These are phyloP conservation scores for Alloascoidea africana DNA, from an alignment of 805 yeast species.

Conservation along the genomic window DNA sequence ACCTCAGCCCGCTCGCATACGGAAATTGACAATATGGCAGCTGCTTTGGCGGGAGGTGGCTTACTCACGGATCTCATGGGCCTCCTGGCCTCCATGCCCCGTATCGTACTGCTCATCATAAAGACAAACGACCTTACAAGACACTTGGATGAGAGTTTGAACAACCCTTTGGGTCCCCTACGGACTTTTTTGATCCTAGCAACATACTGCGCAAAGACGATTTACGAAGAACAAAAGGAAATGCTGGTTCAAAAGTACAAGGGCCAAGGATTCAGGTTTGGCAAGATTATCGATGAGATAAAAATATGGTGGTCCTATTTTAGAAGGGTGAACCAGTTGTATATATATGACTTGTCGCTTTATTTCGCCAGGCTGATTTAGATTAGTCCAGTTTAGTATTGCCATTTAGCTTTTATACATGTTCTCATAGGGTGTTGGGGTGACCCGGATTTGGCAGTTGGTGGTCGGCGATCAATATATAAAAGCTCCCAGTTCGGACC, in stretches of 20 bases:
- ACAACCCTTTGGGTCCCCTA: slow-evolving; percentile 75
- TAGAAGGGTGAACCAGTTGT: slow-evolving; percentile 17
- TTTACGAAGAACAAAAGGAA: slow-evolving; percentile 52
- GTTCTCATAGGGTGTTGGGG: too few species aligned
- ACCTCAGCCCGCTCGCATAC: slow-evolving; percentile 33
- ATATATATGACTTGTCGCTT: slow-evolving; percentile 17
- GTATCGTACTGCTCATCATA: slow-evolving; percentile 69
- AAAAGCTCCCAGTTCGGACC: too few species aligned
- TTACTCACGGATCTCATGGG: slow-evolving; percentile 65
- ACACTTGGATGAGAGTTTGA: slow-evolving; percentile 68
- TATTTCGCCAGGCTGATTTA: background rate
- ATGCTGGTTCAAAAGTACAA: slow-evolving; percentile 10
- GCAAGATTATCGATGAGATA: slow-evolving; percentile 12
- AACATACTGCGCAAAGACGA: slow-evolving; percentile 71
- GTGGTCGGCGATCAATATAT: too few species aligned
- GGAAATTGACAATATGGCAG: slow-evolving; percentile 59
- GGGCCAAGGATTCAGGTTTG: slow-evolving; percentile 7
- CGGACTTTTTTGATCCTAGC: slow-evolving; percentile 84
- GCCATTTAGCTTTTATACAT: too few species aligned
- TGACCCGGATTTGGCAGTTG: too few species aligned
- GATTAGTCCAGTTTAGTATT: too few species aligned
- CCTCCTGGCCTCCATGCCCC: slow-evolving; percentile 65
- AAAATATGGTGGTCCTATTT: slow-evolving; percentile 19
- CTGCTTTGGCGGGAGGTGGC: slow-evolving; percentile 42
- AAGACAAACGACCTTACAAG: slow-evolving; percentile 92